Evolutionary conservation across 768 basidiomycete genomes (phyloP), one percentile per base, ranked within the genome.

Genomic region (Podaxis mareebaensis): DNA sequence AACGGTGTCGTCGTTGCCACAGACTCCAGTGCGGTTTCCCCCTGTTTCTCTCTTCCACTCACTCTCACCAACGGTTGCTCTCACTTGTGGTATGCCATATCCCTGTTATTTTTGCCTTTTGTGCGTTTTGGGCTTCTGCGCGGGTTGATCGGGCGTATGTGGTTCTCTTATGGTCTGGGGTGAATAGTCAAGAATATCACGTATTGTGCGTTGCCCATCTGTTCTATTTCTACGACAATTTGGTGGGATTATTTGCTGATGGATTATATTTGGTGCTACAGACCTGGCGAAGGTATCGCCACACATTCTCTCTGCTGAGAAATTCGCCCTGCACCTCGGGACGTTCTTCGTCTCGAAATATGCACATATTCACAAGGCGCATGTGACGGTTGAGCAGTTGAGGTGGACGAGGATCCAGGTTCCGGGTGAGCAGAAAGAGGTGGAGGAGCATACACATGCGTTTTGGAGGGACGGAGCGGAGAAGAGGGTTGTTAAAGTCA

Each of bases 401-500:
- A 86, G 91, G 49, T 99, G 96, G 96, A 78, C 86, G 2, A 85
- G 95, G 4, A 91, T 97, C 64, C 73, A 78, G 3, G 80, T 91
- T 39, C 73, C 77, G 5, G 79, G 75, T 6, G 77, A 62, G 8
- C 44, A 78, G 53, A 74, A 71, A 0, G 72, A 58, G n/a, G 49
- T 46, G 0, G 66, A 71, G 44, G 77, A 73, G 2, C 95, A 98
- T 73, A 73, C 84, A 6, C 93, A 96, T 72, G 85, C 93, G 15
- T 99, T 96, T 75, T 79, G 83, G 61, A 81, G 96, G 24, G 93
- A 98, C 68, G 96, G 96, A 1, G 93, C 95, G 3, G 96, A 99
- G 72, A 96, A 92, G 79, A 81, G 87, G 3, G 72, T 89, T 36
- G 82, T 88, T 5, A 83, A 84, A 20, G 86, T 82, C 13, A 82